These are phyloP conservation scores for Hemisphaericaspora xylofermentans DNA, from an alignment of 1,139 yeast species.

Conservation along the genomic window DNA sequence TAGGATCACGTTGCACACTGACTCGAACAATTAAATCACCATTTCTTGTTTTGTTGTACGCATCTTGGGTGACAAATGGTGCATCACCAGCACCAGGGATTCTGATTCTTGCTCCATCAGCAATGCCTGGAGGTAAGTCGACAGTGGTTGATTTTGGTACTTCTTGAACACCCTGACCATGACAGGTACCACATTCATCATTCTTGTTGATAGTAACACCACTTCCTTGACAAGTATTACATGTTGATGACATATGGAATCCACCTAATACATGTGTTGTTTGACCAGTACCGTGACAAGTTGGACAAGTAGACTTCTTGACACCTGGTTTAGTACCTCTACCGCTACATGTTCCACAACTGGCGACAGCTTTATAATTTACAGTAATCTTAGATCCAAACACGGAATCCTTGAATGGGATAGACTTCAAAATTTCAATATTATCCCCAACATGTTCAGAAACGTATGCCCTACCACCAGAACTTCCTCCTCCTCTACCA, in stretches of 20 bases:
- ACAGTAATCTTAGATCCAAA: constrained; percentile 72
- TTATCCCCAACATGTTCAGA: constrained; percentile 89
- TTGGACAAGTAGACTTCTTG: constrained; percentile 72
- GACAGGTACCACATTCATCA: constrained; percentile 78
- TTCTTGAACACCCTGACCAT: constrained; percentile 84
- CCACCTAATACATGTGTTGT: constrained; percentile 88
- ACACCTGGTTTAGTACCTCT: constrained; percentile 80
- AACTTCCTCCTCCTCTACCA: constrained; percentile 33
- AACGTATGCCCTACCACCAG: constrained; percentile 45
- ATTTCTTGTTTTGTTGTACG: constrained; percentile 60
- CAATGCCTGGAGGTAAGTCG: constrained; percentile 85
- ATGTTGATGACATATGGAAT: constrained; percentile 95
- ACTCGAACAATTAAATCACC: constrained; percentile 89
- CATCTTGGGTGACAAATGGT: constrained; percentile 68
- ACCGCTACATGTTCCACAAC: constrained; percentile 80
- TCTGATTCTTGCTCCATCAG: constrained; percentile 82
- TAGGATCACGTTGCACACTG: constrained; percentile 70
- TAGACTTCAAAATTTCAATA: constrained; percentile 72
- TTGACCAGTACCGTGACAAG: constrained; percentile 94
- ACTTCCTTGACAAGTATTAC: constrained; percentile 82
- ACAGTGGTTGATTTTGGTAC: constrained; percentile 67
- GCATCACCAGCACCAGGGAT: constrained; percentile 91
- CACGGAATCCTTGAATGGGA: constrained; percentile 83
- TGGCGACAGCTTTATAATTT: constrained; percentile 71
- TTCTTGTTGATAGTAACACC: constrained; percentile 73